phyloP scores from a whole-genome alignment of 768 basidiomycete species.

The Tylopilus felleus region DNA sequence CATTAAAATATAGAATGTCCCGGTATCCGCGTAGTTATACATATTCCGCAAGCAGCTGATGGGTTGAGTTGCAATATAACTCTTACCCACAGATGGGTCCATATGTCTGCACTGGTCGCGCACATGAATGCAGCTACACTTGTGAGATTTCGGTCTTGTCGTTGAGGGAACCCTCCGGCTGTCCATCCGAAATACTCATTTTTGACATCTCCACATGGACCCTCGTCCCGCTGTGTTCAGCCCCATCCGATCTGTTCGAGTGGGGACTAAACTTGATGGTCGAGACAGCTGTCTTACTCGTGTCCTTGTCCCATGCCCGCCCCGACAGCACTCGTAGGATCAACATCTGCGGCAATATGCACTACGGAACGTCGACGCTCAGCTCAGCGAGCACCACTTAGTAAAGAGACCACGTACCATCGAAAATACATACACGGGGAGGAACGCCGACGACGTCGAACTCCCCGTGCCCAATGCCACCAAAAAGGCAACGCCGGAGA shows the following conservation, averaged over 20 bases:
- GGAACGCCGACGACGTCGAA: constrained; percentile 9
- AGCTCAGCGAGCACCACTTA: neutral
- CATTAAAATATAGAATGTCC: neutral
- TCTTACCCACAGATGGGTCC: neutral
- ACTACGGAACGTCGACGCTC: constrained; percentile 6
- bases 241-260: neutral
- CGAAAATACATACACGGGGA: constrained; percentile 13
- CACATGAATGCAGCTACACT: neutral
- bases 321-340: constrained; percentile 23
- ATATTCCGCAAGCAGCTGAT: neutral
- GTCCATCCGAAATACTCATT: too few species aligned
- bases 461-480: constrained; percentile 17
- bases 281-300: neutral
- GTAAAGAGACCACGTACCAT: constrained; percentile 13
- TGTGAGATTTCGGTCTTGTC: neutral
- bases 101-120: neutral
- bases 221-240: neutral
- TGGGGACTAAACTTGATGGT: neutral
- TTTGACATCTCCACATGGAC: neutral
- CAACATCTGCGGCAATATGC: constrained; percentile 27
- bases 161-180: neutral
- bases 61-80: neutral
- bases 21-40: neutral
- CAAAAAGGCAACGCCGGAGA: constrained; percentile 25
- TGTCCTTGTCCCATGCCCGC: constrained; percentile 8